A percentile compares a stretch with the other conserved stretches of the same genome.
phyloP scores from a whole-genome alignment of 225 moss, liverwort and hornwort genomes.

The Sphagnum contortum region DNA sequence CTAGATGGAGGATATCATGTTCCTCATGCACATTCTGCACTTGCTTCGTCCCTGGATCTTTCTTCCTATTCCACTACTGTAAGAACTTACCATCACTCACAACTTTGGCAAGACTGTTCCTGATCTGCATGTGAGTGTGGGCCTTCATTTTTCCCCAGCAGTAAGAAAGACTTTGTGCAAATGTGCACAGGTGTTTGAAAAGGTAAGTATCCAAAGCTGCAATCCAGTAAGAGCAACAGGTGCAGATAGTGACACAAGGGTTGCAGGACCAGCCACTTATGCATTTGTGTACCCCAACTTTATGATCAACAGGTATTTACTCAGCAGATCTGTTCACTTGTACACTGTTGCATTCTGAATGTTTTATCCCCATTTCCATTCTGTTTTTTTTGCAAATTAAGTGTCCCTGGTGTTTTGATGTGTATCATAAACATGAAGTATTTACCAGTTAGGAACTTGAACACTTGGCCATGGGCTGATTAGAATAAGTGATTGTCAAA shows the following conservation, averaged over 20 bases:
- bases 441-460: too few species aligned
- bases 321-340: neutral
- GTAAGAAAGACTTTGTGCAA: too few species aligned
- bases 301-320: slow-evolving; percentile 75
- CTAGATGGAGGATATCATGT: slow-evolving; percentile 97
- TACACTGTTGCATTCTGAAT: neutral
- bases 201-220: slow-evolving; percentile 86
- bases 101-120: too few species aligned
- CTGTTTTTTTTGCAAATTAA: too few species aligned
- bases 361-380: neutral
- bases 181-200: slow-evolving; percentile 50
- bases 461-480: too few species aligned
- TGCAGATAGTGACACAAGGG: slow-evolving; percentile 19
- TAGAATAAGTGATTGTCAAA: too few species aligned
- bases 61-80: slow-evolving; percentile 65
- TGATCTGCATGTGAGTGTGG: too few species aligned
- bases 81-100: slow-evolving; percentile 1
- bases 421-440: too few species aligned
- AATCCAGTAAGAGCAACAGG: slow-evolving; percentile 24
- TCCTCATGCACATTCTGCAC: slow-evolving; percentile 60
- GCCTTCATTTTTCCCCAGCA: too few species aligned
- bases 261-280: slow-evolving; percentile 43
- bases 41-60: slow-evolving; percentile 78
- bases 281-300: slow-evolving; percentile 95
- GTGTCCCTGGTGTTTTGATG: too few species aligned